Evolutionary conservation across 495 filamentous ascomycete species (phyloP).

Genomic region (Aspergillus ellipticus): DNA sequence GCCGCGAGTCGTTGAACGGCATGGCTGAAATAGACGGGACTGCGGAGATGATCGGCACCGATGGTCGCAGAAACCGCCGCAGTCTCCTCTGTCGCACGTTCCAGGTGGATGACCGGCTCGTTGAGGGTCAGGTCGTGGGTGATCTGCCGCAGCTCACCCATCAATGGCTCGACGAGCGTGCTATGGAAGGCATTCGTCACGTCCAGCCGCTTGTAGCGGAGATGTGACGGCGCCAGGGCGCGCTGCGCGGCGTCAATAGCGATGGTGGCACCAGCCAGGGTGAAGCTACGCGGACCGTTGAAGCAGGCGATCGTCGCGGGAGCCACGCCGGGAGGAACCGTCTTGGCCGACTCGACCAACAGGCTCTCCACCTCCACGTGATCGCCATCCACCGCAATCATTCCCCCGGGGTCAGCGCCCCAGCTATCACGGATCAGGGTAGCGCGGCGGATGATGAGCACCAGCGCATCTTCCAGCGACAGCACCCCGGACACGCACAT

Average conservation of each 20-base stretch:
- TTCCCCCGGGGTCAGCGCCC: conserved; percentile 46
- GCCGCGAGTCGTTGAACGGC: conserved; percentile 42
- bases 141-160: conserved; percentile 22
- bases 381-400: conserved; percentile 45
- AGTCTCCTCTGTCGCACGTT: conserved; percentile 27
- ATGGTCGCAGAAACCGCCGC: conserved; percentile 37
- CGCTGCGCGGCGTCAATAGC: conserved; percentile 27
- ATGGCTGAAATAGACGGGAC: conserved; percentile 50
- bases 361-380: not conserved
- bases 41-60: conserved; percentile 43
- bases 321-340: not conserved
- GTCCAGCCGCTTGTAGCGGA: conserved; percentile 38
- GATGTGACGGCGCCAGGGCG: conserved; percentile 4
- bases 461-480: conserved; percentile 34
- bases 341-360: not conserved
- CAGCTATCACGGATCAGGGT: conserved; percentile 40
- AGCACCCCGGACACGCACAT: conserved; percentile 36
- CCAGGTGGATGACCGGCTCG: conserved; percentile 28
- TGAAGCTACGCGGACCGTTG: conserved; percentile 46
- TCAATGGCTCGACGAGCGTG: conserved; percentile 36
- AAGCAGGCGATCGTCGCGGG: conserved; percentile 43
- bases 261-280: conserved; percentile 37
- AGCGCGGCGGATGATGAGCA: conserved; percentile 41
- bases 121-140: conserved; percentile 26
- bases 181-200: conserved; percentile 55